Evolutionary conservation across 768 basidiomycete genomes (phyloP), one percentile per base, ranked within the genome.

Genomic region (Trichaptum fuscoviolaceum): DNA sequence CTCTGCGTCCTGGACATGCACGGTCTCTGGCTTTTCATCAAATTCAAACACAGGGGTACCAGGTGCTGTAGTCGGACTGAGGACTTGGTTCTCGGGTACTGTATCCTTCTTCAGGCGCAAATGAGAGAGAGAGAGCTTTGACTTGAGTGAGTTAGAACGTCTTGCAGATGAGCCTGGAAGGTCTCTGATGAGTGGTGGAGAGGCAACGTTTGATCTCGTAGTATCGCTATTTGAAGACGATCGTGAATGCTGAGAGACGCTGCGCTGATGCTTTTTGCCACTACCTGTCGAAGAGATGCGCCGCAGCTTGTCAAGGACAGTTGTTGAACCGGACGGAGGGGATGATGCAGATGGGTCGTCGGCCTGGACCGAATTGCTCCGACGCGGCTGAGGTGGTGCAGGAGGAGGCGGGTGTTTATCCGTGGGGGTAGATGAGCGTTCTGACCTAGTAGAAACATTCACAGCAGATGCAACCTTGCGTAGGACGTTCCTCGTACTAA

Each of bases 1-100:
- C 69, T 93, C 91, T 81, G 87, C 88, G 72, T 93, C 89, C 72
- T 90, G 79, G 8, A 93, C 88, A 65, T 93, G 91, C 6, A 92
- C 81, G 1, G 84, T 85, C 69, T 90, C 85, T 57, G 79, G 77
- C 6, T 83, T 80, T 74, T 76, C 63, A 67, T 20, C 57, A 57
- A 18, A 63, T 24, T 27, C 65, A 61, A 9, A 66, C 24, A 34
- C 64, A 35, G 18, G 63, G 35, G 30, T 61, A 42, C 27, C 35
- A 52, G 59, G 27, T 30, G 65, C 24, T 25, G 62, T 34, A 30
- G 63, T 63, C 61, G 63, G 20, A 42, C 26, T 79, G 24, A 65
- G 61, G 12, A 71, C 70, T 15, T 77, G 75, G 42, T 79, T 81
- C 24, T 75, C 24, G 64, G 73, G 75, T 62, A 65, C 24, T 6